Evolutionary conservation across 2,329 filamentous ascomycete species (phyloP).

Genomic region (Trichophyton equinum): DNA sequence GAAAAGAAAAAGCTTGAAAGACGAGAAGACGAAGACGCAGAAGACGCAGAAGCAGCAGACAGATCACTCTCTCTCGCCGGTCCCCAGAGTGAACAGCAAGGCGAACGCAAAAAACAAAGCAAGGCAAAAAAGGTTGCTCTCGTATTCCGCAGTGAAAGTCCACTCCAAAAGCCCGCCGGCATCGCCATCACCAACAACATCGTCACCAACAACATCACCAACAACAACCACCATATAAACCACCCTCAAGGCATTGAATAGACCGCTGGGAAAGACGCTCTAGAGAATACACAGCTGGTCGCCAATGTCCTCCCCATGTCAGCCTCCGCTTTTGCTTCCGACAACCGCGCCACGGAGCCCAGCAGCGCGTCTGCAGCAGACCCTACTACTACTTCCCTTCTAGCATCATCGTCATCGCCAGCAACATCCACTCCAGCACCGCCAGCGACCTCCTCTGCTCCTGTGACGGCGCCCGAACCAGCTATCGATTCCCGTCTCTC

Average conservation of each 20-base stretch:
- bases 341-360: slow-evolving; percentile 25
- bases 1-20: no score
- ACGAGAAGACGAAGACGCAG: no score
- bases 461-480: not conserved
- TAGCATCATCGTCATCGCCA: no score
- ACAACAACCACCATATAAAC: not conserved
- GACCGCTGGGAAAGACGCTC: not conserved
- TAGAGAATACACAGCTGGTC: slow-evolving; percentile 15
- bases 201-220: not conserved
- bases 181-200: not conserved
- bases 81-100: no score
- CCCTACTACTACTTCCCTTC: no score
- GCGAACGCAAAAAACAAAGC: no score
- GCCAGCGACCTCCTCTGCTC: not conserved
- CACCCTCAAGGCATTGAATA: not conserved
- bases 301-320: slow-evolving; percentile 43
- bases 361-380: not conserved
- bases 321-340: slow-evolving; percentile 33
- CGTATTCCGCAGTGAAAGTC: not conserved
- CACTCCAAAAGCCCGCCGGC: no score
- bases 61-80: no score
- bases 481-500: slow-evolving; percentile 19
- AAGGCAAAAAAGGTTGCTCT: no score
- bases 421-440: not conserved
- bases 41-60: no score